These are phyloP conservation scores for Spongospora subterranea DNA, from an alignment of 208 protist species.

Conservation along the genomic window DNA sequence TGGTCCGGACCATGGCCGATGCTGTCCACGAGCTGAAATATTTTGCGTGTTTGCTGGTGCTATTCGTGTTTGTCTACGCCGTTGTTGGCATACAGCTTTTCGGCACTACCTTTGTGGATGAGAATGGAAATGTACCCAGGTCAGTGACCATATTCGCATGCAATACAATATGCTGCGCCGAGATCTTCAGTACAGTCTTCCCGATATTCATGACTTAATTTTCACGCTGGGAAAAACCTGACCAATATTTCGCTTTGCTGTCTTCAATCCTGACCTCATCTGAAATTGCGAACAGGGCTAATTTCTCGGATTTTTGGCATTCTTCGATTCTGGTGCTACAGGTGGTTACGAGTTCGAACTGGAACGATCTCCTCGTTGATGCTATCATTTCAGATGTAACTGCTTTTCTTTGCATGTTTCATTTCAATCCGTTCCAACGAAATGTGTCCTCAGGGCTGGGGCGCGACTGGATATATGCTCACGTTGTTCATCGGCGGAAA, in stretches of 20 bases:
- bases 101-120: background rate
- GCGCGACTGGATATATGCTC: background rate
- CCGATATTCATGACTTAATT: no score
- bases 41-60: background rate
- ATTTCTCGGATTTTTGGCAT: slow-evolving; percentile 22
- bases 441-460: background rate
- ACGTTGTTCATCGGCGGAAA: background rate
- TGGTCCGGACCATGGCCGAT: background rate
- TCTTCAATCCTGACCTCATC: no score
- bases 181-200: no score
- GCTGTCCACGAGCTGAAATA: background rate
- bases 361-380: slow-evolving; percentile 54
- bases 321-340: slow-evolving; percentile 22
- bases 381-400: no score
- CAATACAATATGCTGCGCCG: no score
- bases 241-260: no score
- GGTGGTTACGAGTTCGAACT: slow-evolving; percentile 52
- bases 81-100: slow-evolving; percentile 58
- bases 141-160: no score
- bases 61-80: slow-evolving; percentile 56
- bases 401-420: no score
- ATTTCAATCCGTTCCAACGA: no score
- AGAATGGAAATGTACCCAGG: background rate
- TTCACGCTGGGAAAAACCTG: no score
- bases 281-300: no score